Percentiles rank a stretch among this genome's conserved stretches.
Conservation (phyloP, 2,329 filamentous ascomycete species). For the Sordariomycetes sp. region DNA sequence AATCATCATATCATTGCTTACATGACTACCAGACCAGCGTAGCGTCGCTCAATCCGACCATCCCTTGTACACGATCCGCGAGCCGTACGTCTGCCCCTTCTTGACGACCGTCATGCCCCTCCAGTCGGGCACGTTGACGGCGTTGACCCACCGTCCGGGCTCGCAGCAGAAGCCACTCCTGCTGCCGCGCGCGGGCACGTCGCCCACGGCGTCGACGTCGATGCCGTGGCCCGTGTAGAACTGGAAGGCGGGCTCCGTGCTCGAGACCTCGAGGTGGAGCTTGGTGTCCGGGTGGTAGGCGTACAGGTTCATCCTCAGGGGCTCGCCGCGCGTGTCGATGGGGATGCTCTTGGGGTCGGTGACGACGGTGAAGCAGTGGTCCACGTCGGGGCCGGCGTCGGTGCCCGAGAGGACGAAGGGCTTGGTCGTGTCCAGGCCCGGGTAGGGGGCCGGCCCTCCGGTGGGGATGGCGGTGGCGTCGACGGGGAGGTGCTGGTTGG, state of each 20-base stretch:
- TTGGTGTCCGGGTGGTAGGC: constrained; percentile 66
- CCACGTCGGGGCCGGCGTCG: constrained; percentile 64
- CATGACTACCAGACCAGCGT: too few relatives aligned
- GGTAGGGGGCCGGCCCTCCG: constrained; percentile 53
- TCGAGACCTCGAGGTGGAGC: constrained; percentile 77
- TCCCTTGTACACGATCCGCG: constrained; percentile 71
- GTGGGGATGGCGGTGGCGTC: constrained; percentile 68
- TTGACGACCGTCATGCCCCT: constrained; percentile 69
- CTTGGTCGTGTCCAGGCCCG: constrained; percentile 54
- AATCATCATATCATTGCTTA: neutral
- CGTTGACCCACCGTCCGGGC: constrained; percentile 85
- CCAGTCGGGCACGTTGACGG: constrained; percentile 74
- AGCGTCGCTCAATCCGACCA: constrained; percentile 69
- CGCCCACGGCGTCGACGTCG: constrained; percentile 60
- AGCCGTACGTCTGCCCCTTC: constrained; percentile 77
- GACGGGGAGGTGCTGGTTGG: constrained; percentile 60
- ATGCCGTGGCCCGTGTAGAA: constrained; percentile 91
- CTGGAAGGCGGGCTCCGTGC: constrained; percentile 93
- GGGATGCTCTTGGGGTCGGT: constrained; percentile 48
- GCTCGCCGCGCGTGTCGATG: constrained; percentile 54
- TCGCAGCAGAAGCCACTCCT: constrained; percentile 86
- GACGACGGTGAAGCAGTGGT: constrained; percentile 83
- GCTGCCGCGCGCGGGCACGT: constrained; percentile 51
- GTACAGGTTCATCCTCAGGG: constrained; percentile 58
- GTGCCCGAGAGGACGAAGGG: constrained; percentile 69